A percentile compares a stretch with the other conserved stretches of the same genome.
phyloP scores from a whole-genome alignment of 2,329 filamentous ascomycete genomes.

The Grosmannia serpens region DNA sequence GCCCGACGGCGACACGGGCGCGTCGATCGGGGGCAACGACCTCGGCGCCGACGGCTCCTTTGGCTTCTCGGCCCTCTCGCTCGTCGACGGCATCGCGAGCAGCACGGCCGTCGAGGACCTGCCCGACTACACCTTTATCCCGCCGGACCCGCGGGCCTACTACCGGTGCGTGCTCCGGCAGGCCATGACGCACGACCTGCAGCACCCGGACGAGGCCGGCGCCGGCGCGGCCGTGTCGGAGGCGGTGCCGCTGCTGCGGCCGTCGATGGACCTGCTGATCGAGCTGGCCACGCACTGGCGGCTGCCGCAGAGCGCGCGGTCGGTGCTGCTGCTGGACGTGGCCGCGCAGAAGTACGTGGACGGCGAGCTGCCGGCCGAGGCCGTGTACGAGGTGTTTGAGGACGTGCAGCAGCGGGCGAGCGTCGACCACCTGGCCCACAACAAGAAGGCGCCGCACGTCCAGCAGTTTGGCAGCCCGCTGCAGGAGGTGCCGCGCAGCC shows the following conservation, averaged over 20 bases:
- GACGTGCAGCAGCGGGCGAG: conserved; percentile 52
- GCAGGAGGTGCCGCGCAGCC: conserved; percentile 43
- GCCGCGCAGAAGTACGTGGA: conserved; percentile 75
- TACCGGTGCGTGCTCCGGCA: conserved; percentile 75
- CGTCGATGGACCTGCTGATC: conserved; percentile 70
- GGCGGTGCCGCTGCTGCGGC: conserved; percentile 51
- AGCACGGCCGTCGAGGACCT: conserved; percentile 48
- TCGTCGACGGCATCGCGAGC: conserved; percentile 30
- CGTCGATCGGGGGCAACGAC: conserved; percentile 17
- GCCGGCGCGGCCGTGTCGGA: conserved; percentile 4
- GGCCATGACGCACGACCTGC: conserved; percentile 54
- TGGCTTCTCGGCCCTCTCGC: conserved; percentile 53
- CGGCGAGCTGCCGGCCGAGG: conserved; percentile 68
- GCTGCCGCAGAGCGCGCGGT: conserved; percentile 68
- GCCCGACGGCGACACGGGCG: conserved; percentile 18
- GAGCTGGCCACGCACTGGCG: conserved; percentile 85
- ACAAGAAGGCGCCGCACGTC: conserved; percentile 50
- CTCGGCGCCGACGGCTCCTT: conserved; percentile 53
- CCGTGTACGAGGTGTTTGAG: conserved; percentile 72
- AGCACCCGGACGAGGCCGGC: conserved; percentile 27
- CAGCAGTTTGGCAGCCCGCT: conserved; percentile 39
- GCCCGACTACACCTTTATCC: conserved; percentile 77
- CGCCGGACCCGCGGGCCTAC: conserved; percentile 67
- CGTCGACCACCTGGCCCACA: conserved; percentile 42
- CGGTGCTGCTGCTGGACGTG: conserved; percentile 75